Evolutionary conservation across 805 yeast genomes (phyloP).

Genomic region (Wickerhamomyces bisporus): DNA sequence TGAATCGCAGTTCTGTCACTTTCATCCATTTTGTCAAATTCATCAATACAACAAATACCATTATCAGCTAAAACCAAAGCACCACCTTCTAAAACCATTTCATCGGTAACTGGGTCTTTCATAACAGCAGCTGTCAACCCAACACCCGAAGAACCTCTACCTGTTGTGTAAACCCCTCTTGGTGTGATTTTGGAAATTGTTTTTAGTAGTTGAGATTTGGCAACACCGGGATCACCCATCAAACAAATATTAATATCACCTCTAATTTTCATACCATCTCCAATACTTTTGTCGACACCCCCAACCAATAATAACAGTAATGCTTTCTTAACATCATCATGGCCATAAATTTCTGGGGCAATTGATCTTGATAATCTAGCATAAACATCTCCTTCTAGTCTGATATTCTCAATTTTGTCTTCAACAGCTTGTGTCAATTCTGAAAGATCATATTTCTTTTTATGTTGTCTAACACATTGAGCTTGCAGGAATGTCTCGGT

Average conservation of each 20-base stretch:
- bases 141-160: slow-evolving; percentile 98
- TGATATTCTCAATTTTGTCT: slow-evolving; percentile 49
- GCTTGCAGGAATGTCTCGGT: slow-evolving; percentile 94
- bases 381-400: slow-evolving; percentile 65
- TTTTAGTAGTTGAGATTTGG: slow-evolving; percentile 92
- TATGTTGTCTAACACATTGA: slow-evolving; percentile 80
- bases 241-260: slow-evolving; percentile 94
- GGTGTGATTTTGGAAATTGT: slow-evolving; percentile 92
- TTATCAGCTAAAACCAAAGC: slow-evolving; percentile 95
- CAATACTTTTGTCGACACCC: slow-evolving; percentile 91
- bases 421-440: slow-evolving; percentile 54
- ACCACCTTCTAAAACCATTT: slow-evolving; percentile 97
- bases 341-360: slow-evolving; percentile 98
- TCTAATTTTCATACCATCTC: slow-evolving; percentile 95
- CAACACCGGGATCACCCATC: slow-evolving; percentile 99
- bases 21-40: slow-evolving; percentile 98
- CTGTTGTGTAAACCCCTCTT: slow-evolving; percentile 94
- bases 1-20: slow-evolving; percentile 95
- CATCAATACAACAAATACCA: slow-evolving; percentile 98
- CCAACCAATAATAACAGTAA: slow-evolving; percentile 80
- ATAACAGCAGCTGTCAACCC: slow-evolving; percentile 98
- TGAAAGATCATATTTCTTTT: slow-evolving; percentile 72
- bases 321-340: slow-evolving; percentile 89
- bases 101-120: slow-evolving; percentile 99
- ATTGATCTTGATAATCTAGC: slow-evolving; percentile 78